Evolutionary conservation across 2,329 filamentous ascomycete species (phyloP).

Genomic region (Xylaria sp.): DNA sequence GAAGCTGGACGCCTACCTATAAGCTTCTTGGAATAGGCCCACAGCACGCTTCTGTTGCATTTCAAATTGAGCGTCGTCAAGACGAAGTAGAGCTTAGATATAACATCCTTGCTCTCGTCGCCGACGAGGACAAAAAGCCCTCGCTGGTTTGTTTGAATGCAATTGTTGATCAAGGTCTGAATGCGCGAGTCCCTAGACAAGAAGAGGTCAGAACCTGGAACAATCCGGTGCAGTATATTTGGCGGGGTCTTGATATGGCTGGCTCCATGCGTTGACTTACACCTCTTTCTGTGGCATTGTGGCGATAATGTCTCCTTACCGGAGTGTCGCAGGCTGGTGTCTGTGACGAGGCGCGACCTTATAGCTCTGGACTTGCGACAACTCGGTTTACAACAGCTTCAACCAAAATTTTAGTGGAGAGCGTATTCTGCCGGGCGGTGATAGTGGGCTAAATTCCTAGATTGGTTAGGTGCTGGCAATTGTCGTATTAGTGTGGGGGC

Average conservation of each 20-base stretch:
- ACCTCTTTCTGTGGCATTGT: conserved; percentile 48
- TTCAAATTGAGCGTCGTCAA: conserved; percentile 90
- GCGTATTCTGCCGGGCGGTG: conserved; percentile 46
- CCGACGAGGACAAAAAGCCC: conserved; percentile 98
- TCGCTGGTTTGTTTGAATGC: conserved; percentile 93
- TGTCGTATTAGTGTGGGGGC: not conserved
- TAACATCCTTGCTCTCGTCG: conserved; percentile 90
- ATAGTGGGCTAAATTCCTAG: conserved; percentile 34
- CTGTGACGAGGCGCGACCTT: conserved; percentile 14
- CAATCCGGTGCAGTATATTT: not conserved
- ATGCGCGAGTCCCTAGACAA: conserved; percentile 82
- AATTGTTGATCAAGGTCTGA: conserved; percentile 90
- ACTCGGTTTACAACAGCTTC: conserved; percentile 23
- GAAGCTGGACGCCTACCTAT: conserved; percentile 72
- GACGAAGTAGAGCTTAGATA: conserved; percentile 94
- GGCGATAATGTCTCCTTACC: conserved; percentile 17
- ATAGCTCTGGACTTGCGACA: conserved; percentile 21
- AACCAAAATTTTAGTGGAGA: conserved; percentile 47
- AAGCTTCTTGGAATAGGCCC: conserved; percentile 99
- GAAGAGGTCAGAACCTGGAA: conserved; percentile 17
- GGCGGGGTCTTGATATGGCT: not conserved
- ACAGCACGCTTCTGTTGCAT: conserved; percentile 94
- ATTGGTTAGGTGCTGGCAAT: not conserved
- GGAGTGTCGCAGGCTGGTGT: conserved; percentile 15
- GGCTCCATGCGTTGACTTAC: conserved; percentile 37